phyloP scores from a whole-genome alignment of 805 yeast species.

The Soucietia sequanensis region DNA sequence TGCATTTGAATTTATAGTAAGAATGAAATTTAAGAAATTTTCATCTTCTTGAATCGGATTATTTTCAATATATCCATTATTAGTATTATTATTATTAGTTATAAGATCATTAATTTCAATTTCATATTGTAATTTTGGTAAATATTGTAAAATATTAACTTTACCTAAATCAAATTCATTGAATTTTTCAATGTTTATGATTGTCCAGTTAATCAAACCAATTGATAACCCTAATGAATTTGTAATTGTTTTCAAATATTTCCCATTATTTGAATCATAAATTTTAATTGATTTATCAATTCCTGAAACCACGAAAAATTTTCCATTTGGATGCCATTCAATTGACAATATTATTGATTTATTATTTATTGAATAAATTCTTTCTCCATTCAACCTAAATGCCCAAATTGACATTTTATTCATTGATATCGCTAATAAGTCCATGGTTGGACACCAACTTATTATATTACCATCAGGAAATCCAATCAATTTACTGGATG shows the following conservation, averaged over 20 bases:
- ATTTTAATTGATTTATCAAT: constrained; percentile 41
- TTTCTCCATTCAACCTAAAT: constrained; percentile 52
- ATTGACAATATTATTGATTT: constrained; percentile 30
- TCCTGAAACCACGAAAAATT: constrained; percentile 45
- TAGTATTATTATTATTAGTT: background rate
- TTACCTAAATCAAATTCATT: constrained; percentile 19
- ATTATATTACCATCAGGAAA: constrained; percentile 36
- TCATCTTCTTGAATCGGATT: constrained; percentile 7
- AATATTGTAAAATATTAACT: constrained; percentile 24
- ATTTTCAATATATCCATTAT: background rate
- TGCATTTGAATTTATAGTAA: constrained; percentile 19
- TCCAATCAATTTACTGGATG: constrained; percentile 18
- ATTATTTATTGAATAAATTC: constrained; percentile 48
- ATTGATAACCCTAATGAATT: constrained; percentile 10
- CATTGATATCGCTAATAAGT: constrained; percentile 52
- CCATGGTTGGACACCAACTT: constrained; percentile 54
- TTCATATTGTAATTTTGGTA: constrained; percentile 32
- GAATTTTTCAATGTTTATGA: background rate
- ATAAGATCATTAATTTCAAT: constrained; percentile 9
- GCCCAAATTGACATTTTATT: constrained; percentile 48
- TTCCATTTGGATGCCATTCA: constrained; percentile 35
- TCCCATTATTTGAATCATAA: constrained; percentile 48
- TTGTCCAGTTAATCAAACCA: constrained; percentile 15
- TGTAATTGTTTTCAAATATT: constrained; percentile 25
- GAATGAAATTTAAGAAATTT: constrained; percentile 18